phyloP scores from a whole-genome alignment of 2,329 filamentous ascomycete genomes.

The Tolypocladium tundrense region DNA sequence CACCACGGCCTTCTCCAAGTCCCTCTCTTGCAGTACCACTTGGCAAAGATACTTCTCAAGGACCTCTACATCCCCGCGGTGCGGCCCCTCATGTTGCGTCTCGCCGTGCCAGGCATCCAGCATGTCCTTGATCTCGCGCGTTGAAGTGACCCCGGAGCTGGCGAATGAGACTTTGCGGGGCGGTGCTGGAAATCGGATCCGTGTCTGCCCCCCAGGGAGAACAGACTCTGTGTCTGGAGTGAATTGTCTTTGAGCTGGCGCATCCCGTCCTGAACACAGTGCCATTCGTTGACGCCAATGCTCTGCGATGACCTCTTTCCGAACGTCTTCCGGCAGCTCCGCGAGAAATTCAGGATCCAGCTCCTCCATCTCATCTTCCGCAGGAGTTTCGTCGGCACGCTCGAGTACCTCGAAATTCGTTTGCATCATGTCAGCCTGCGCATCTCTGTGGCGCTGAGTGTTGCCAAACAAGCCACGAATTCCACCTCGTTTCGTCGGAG shows the following conservation, averaged over 20 bases:
- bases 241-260: constrained; percentile 15
- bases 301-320: constrained; percentile 67
- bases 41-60: constrained; percentile 61
- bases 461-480: constrained; percentile 29
- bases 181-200: constrained; percentile 33
- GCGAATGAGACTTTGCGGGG: constrained; percentile 39
- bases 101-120: constrained; percentile 66
- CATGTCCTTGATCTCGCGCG: constrained; percentile 59
- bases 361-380: constrained; percentile 30
- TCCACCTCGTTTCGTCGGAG: constrained; percentile 55
- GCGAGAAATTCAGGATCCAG: constrained; percentile 66
- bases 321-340: constrained; percentile 72
- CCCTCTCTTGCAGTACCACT: constrained; percentile 65
- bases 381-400: constrained; percentile 14
- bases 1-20: constrained; percentile 64
- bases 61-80: constrained; percentile 65
- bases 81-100: constrained; percentile 66
- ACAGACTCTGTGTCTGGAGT: constrained; percentile 12
- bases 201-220: constrained; percentile 26
- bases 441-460: constrained; percentile 40
- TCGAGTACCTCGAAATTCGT: constrained; percentile 55
- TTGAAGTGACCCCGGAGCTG: constrained; percentile 27
- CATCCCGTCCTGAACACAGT: constrained; percentile 40
- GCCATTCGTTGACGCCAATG: constrained; percentile 48
- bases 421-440: constrained; percentile 55